Conservation (phyloP, 805 yeast genomes). For the Citeromyces nyonsensis region DNA sequence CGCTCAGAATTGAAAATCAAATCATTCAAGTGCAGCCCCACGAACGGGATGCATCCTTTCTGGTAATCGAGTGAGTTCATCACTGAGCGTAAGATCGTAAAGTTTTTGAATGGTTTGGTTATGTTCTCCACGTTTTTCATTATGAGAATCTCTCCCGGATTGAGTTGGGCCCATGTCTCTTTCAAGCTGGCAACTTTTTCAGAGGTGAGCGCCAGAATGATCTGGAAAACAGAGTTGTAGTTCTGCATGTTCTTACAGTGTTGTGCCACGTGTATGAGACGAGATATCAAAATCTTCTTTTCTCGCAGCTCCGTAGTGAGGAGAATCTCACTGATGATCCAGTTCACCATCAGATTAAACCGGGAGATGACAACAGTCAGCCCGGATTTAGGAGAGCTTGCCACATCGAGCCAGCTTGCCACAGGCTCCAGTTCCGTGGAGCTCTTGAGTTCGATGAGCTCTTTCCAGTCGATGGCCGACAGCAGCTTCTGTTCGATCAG, state of each 20-base stretch:
- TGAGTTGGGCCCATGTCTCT: conserved; percentile 61
- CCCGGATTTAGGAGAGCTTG: conserved; percentile 33
- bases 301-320: conserved; percentile 46
- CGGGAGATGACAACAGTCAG: conserved; percentile 71
- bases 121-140: conserved; percentile 56
- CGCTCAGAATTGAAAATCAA: conserved; percentile 59
- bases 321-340: conserved; percentile 82
- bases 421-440: conserved; percentile 48
- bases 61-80: conserved; percentile 44
- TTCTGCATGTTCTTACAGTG: conserved; percentile 63
- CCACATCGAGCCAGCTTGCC: conserved; percentile 71
- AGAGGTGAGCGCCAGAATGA: conserved; percentile 67
- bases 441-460: conserved; percentile 67
- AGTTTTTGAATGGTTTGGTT: conserved; percentile 65
- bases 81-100: conserved; percentile 46
- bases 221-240: conserved; percentile 77
- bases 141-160: conserved; percentile 55
- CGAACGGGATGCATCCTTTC: conserved; percentile 78
- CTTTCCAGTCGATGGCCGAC: conserved; percentile 85
- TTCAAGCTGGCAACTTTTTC: conserved; percentile 40
- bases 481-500: conserved; percentile 74
- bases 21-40: conserved; percentile 77
- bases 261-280: conserved; percentile 77
- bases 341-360: conserved; percentile 77
- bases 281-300: conserved; percentile 57